Conservation (phyloP, 306 rosid species). For the Citrullus colocynthis region DNA sequence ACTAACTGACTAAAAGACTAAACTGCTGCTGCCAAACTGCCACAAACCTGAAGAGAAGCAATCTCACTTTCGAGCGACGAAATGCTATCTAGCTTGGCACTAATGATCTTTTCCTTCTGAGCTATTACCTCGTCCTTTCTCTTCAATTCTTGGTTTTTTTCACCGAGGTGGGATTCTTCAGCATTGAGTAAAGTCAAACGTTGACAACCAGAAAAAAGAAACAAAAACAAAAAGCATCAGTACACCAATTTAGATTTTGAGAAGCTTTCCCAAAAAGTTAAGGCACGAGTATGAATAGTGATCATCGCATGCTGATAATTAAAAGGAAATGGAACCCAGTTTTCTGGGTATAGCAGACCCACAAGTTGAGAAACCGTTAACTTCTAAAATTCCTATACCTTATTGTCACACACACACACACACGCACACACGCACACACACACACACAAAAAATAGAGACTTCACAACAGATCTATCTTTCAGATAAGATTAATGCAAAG, state of each 20-base stretch:
- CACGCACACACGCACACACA: too few relatives aligned
- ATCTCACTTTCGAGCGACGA: slow-evolving; percentile 50
- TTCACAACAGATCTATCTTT: neutral
- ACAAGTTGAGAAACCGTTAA: neutral
- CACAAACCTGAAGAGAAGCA: slow-evolving; percentile 64
- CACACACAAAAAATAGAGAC: neutral
- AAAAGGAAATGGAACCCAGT: too few relatives aligned
- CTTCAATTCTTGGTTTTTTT: slow-evolving; percentile 40
- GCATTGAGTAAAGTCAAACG: slow-evolving; percentile 1
- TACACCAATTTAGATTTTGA: neutral
- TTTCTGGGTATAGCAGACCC: too few relatives aligned
- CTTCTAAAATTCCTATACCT: neutral
- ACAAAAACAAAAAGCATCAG: neutral
- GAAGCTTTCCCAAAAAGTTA: neutral
- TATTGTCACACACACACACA: neutral
- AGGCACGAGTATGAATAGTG: neutral
- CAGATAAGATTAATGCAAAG: neutral
- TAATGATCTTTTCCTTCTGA: slow-evolving; percentile 42
- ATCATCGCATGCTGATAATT: neutral
- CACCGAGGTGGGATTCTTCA: slow-evolving; percentile 50
- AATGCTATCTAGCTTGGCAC: slow-evolving; percentile 34
- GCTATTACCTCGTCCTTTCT: slow-evolving; percentile 44
- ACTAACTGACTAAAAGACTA: neutral
- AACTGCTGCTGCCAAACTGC: slow-evolving; percentile 8
- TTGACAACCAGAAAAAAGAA: slow-evolving; percentile 7